A percentile compares a stretch with the other conserved stretches of the same genome.
Conservation (phyloP, 768 basidiomycete species). For the Amanita phalloides region DNA sequence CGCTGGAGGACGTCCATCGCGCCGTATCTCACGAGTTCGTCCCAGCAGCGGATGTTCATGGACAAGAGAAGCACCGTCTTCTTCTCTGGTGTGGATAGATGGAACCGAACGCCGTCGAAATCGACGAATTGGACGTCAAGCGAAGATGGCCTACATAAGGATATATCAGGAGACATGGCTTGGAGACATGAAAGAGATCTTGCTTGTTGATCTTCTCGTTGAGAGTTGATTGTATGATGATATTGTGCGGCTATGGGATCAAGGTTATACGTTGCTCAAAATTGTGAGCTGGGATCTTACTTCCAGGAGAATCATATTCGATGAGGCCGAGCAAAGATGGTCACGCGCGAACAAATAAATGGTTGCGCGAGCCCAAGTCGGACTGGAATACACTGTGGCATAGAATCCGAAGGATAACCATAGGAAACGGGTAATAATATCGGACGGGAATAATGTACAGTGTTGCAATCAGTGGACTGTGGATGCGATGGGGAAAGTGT, state of each 20-base stretch:
- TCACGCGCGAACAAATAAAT: neutral
- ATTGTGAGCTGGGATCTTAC: slow-evolving; percentile 24
- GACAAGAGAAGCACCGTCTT: slow-evolving; percentile 79
- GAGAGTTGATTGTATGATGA: slow-evolving; percentile 86
- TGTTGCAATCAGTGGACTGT: neutral
- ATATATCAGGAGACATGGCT: slow-evolving; percentile 3
- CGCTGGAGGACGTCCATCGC: slow-evolving; percentile 67
- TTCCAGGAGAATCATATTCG: slow-evolving; percentile 76
- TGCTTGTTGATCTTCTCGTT: slow-evolving; percentile 82
- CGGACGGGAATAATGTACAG: slow-evolving; percentile 5
- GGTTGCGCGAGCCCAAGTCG: neutral
- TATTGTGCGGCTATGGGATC: slow-evolving; percentile 65
- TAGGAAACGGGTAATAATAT: neutral
- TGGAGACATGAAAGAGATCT: slow-evolving; percentile 4
- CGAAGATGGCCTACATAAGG: slow-evolving; percentile 60
- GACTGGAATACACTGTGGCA: neutral
- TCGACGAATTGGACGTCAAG: slow-evolving; percentile 97
- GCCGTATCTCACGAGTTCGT: slow-evolving; percentile 82
- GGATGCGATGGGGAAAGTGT: neutral
- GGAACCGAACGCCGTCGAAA: slow-evolving; percentile 95
- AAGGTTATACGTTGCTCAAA: neutral
- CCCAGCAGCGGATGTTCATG: slow-evolving; percentile 97
- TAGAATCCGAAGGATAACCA: neutral
- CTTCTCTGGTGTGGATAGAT: slow-evolving; percentile 77
- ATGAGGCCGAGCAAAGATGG: neutral